phyloP scores from a whole-genome alignment of 805 yeast genomes.

The Ogataea pini region DNA sequence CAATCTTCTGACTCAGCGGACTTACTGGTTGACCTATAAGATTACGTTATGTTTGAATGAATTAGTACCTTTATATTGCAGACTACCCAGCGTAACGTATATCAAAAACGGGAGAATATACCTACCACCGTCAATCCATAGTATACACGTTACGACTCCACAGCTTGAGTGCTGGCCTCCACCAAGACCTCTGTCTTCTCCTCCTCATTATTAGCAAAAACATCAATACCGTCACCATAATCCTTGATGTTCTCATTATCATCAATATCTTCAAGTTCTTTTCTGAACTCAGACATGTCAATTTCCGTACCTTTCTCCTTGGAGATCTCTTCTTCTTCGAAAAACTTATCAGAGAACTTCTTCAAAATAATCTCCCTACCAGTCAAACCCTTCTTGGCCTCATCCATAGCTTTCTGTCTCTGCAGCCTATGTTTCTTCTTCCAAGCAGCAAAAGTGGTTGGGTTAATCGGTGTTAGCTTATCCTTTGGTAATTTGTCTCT shows the following conservation, averaged over 20 bases:
- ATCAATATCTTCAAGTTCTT: constrained; percentile 54
- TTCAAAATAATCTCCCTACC: constrained; percentile 72
- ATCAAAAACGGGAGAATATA: neutral
- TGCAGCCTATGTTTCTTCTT: constrained; percentile 65
- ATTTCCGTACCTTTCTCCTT: constrained; percentile 49
- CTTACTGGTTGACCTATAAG: constrained; percentile 2
- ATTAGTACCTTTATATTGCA: constrained; percentile 2
- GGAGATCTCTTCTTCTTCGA: constrained; percentile 51
- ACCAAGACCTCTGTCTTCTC: neutral
- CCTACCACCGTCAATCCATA: neutral
- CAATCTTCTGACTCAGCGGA: neutral
- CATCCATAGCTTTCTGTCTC: constrained; percentile 43
- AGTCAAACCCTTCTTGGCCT: constrained; percentile 51
- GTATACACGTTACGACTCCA: constrained; percentile 3
- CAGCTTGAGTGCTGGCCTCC: constrained; percentile 3
- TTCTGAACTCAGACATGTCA: constrained; percentile 60
- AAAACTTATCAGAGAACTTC: constrained; percentile 57
- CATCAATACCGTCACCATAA: constrained; percentile 66
- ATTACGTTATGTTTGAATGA: neutral
- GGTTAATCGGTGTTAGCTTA: constrained; percentile 82
- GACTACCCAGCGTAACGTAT: constrained; percentile 2
- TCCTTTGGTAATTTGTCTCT: constrained; percentile 77
- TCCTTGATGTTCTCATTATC: constrained; percentile 59
- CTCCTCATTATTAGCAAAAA: constrained; percentile 34
- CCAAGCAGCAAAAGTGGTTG: constrained; percentile 81